phyloP scores from a whole-genome alignment of 768 basidiomycete genomes.

The Leccinum boreale region DNA sequence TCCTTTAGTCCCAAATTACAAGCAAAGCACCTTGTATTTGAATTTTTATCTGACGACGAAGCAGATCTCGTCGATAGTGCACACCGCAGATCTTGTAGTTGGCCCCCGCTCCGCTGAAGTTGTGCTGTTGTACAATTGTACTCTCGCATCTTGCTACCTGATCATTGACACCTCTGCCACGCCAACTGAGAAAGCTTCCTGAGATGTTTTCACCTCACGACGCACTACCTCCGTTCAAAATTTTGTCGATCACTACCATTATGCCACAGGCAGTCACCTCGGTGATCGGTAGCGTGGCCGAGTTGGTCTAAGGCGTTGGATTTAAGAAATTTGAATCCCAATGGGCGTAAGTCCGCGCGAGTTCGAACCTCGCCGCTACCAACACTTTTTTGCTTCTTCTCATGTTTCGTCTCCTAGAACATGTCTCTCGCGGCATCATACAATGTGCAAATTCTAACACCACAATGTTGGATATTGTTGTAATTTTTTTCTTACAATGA shows the following conservation, averaged over 20 bases:
- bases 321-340: constrained; percentile 79
- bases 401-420: neutral
- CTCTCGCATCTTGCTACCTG: neutral
- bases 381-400: constrained; percentile 24
- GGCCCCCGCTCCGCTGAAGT: neutral
- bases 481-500: neutral
- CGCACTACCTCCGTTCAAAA: neutral
- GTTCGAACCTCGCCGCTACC: constrained; percentile 91
- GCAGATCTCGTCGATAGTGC: neutral
- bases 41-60: constrained; percentile 6
- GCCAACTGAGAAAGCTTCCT: neutral
- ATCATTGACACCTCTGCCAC: neutral
- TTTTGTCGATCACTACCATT: neutral
- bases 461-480: neutral
- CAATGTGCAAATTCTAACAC: neutral
- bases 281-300: constrained; percentile 66
- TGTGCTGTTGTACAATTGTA: neutral
- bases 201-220: neutral
- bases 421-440: neutral
- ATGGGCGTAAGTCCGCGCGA: constrained; percentile 83
- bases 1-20: constrained; percentile 9
- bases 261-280: neutral
- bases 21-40: constrained; percentile 19
- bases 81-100: neutral
- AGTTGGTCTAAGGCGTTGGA: constrained; percentile 92